A percentile compares a stretch with the other conserved stretches of the same genome.
Conservation (phyloP, 129 eudicot genomes). For the Saposhnikovia divaricata region DNA sequence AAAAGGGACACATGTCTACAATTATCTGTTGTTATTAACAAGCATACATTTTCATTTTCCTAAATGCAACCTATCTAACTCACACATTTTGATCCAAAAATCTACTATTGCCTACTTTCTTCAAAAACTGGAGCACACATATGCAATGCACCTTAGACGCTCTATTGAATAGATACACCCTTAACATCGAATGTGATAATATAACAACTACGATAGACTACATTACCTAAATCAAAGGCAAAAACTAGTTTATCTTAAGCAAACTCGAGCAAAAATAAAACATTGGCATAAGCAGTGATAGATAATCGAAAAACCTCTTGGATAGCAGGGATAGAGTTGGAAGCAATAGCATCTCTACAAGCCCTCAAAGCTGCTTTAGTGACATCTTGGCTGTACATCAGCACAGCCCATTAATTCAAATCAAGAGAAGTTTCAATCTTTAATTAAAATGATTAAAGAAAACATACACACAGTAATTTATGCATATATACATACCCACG, state of each 20-base stretch:
- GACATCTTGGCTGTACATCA: conserved; percentile 59
- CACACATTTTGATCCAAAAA: too few relatives aligned
- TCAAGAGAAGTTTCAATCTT: not conserved
- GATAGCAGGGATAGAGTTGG: conserved; percentile 93
- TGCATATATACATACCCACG: too few relatives aligned
- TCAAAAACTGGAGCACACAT: not conserved
- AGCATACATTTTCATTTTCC: too few relatives aligned
- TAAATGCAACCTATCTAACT: too few relatives aligned
- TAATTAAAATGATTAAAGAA: not conserved
- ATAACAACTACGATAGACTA: not conserved
- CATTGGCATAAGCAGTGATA: not conserved
- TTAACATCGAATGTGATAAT: too few relatives aligned
- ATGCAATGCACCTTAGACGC: not conserved
- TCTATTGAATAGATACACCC: not conserved
- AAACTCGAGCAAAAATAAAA: not conserved
- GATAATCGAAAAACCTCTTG: conserved; percentile 47
- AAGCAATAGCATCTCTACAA: conserved; percentile 88
- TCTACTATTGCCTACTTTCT: not conserved
- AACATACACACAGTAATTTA: not conserved
- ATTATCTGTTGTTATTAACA: too few relatives aligned
- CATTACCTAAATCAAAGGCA: not conserved
- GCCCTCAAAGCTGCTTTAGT: conserved; percentile 95
- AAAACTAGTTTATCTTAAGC: not conserved
- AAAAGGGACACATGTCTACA: too few relatives aligned
- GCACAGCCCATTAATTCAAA: not conserved